A percentile compares a stretch with the other conserved stretches of the same genome.
Evolutionary conservation across 2,329 filamentous ascomycete genomes (phyloP).

Genomic region (Alternaria infectoria): DNA sequence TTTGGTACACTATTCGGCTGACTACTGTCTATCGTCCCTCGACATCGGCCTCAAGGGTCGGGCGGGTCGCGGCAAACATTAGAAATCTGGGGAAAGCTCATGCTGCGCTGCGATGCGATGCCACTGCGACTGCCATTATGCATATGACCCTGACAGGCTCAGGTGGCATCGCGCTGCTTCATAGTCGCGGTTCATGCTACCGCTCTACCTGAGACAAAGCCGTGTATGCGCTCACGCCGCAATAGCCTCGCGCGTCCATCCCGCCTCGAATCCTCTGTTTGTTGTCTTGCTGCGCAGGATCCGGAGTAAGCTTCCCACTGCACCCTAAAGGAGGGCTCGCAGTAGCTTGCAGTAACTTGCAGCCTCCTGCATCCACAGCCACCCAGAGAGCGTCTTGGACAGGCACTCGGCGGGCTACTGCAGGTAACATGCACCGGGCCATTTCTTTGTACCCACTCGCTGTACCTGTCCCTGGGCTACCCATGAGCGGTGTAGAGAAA

Average conservation of each 20-base stretch:
- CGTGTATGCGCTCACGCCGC: slow-evolving; percentile 7
- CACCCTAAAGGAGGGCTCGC: slow-evolving; percentile 24
- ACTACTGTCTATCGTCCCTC: slow-evolving; percentile 25
- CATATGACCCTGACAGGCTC: not conserved
- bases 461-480: slow-evolving; percentile 34
- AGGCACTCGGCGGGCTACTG: slow-evolving; percentile 39
- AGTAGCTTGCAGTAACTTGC: slow-evolving; percentile 30
- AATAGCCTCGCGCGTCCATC: slow-evolving; percentile 13
- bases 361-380: slow-evolving; percentile 31
- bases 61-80: slow-evolving; percentile 33
- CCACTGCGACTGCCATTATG: not conserved
- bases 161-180: not conserved
- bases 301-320: slow-evolving; percentile 3
- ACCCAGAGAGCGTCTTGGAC: slow-evolving; percentile 27
- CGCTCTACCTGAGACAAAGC: slow-evolving; percentile 40
- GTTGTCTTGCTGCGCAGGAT: slow-evolving; percentile 26
- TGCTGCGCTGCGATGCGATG: slow-evolving; percentile 10
- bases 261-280: slow-evolving; percentile 22
- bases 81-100: slow-evolving; percentile 41
- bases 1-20: slow-evolving; percentile 6
- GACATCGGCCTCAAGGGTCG: slow-evolving; percentile 26
- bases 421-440: slow-evolving; percentile 32
- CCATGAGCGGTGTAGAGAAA: slow-evolving; percentile 39
- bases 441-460: slow-evolving; percentile 31
- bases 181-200: not conserved